Evolutionary conservation across 257 asterid genomes (phyloP), one percentile per base, ranked within the genome.

Genomic region (Fraxinus excelsior): DNA sequence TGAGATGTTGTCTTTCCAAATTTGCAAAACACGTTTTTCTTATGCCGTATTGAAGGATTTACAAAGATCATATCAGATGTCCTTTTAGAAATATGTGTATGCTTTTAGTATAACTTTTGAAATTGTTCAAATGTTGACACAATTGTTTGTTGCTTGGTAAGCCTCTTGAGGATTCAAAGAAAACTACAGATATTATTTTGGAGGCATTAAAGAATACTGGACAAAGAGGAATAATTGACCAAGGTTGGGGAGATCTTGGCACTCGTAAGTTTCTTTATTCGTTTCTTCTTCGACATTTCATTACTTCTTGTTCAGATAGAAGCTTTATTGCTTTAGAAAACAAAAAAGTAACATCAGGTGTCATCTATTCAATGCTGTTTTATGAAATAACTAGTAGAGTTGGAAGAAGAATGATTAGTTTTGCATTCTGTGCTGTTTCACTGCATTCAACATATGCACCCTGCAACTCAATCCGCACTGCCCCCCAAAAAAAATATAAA

Each of bases 211-310:
- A 83, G 82, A 89, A 68, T 82, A 91, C 98, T 5, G 97, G 97
- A 34, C 97, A 96, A 80, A 85, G 99, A 84, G 99, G 98, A 84
- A 96, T 96, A 80, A 90, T 96, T 46, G 98, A 93, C 86, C 90
- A 92, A 71, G 99, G 99, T 76, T 96, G 99, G 99, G 99, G 99
- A 34, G 93, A 92, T 77, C 98, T 96, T 77, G 99, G 99, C 62
- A 80, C 89, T 72, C 68, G 99, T 93, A 89, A 87, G 98, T 90
- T 60, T 80, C 67, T 75, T 49, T 46, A 14, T 14, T 74, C 62
- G 2, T 71, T 21, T 34, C 14, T 74, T 68, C 7, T 73, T 12
- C n/a, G 25, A 29, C 40, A 65, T 58, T 60, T 78, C 73, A 37
- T 58, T 49, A 12, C 80, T 31, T 32, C 79, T 49, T 78, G 42